Evolutionary conservation across 2,329 filamentous ascomycete genomes (phyloP), one percentile per base, ranked within the genome.

Genomic region (Trichoderma sp.): DNA sequence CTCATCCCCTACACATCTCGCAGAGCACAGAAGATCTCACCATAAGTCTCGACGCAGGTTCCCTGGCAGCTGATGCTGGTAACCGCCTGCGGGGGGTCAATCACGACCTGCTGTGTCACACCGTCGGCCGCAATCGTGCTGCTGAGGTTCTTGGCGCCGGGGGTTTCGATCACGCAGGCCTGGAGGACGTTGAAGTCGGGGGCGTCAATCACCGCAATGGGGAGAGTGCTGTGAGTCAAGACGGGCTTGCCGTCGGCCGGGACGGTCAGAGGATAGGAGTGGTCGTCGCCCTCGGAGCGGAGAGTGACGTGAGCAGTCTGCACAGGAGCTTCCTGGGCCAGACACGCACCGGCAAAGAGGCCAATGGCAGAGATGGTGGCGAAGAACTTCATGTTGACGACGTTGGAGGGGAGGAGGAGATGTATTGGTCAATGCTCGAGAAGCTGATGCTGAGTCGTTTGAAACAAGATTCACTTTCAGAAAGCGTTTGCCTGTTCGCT

Each of bases 81-180:
- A 59, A 84, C 75, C 4, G 78, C 76, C 70, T 79, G 75, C 4
- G 81, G 79, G 24, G 81, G 80, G 0, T 79, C 78, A 26, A 84
- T 74, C 9, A 77, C 70, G 24, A 84, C 73, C 64, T 79, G 77
- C 68, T 78, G 74, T 17, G 74, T 67, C 10, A 78, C 78, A 61
- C 71, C 70, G 17, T 69, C 68, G 14, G 66, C 59, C 14, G 72
- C 68, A 30, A 70, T 67, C 14, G 56, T 47, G 34, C 66, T 67
- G 24, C 71, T 72, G 5, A 79, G 72, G 0, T 77, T 70, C 68
- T 75, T 72, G 7, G 50, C 44, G 7, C 73, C 65, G 7, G 71
- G 65, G 0, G 79, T 80, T 64, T 68, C 52, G 72, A 84, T 83
- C n/a, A 72, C 75, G 74, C 82, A 83, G 60, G 77, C 70, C 17